Evolutionary conservation across 1,139 yeast genomes (phyloP), one percentile per base, ranked within the genome.

Genomic region (Blastobotrys aristatus): DNA sequence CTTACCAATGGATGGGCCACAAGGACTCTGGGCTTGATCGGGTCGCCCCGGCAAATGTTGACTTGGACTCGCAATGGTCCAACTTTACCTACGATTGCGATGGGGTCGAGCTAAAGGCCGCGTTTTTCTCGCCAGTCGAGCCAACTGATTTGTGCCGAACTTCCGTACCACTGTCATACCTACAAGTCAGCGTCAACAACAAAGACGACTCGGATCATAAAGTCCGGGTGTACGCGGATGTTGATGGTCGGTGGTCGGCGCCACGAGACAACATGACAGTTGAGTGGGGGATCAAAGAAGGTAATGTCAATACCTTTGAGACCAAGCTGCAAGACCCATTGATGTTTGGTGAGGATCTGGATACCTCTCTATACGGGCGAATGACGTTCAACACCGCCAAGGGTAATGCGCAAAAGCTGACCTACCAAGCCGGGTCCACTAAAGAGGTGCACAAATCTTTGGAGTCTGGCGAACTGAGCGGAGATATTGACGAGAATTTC

Each of bases 1-100:
- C 43, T 2, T 45, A 21, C 38, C 36, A 35, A 29, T 40, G 41
- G 35, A 42, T 42, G 45, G 45, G 45, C 16, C n/a, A n/a, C n/a
- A 17, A 26, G 7, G 16, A 17, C 10, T 10, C 4, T n/a, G 40
- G 20, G 10, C 17, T 27, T 21, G 7, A 24, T 30, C 16, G 7
- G 18, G 47, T 43, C 22, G 27, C 3, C 4, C 43, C 38, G 13
- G 16, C 16, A 16, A 8, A 30, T 4, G 47, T 44, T 6, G 34
- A 32, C 16, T 14, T 3, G 8, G 47, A 44, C 24, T 38, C 47
- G 10, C 47, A 44, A 32, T 39, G 30, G 20, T 24, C 47, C 14
- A 44, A 39, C 18, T 44, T 32, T 29, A 39, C 43, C 3, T 44
- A 18, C 26, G 40, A 44, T 11, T 18, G 20, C 6, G 35, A 31